Base-by-base conservation (phyloP, 805 yeast species). In the Candida schatavii region DNA sequence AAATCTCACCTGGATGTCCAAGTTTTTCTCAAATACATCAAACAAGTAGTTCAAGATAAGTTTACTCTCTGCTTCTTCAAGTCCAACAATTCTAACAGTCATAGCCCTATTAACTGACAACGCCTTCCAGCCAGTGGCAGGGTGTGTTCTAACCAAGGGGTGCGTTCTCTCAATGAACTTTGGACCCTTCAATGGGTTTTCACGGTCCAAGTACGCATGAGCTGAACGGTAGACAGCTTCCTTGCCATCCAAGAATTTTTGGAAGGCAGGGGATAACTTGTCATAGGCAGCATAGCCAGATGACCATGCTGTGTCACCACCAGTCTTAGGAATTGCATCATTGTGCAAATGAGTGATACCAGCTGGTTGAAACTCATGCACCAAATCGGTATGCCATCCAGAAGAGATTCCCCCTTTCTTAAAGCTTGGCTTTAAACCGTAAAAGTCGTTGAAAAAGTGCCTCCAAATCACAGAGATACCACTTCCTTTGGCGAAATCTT, bases 221-320 rank as follows among this genome's bases (percentile, higher is more conserved):
- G 70, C 72, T 17, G 74, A 65, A 23, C 60, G 52, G 54, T 66
- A 68, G 33, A 70, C 60, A 19, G 75, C 75, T 25, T 62, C 61
- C 49, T 69, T 59, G 1, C 77, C 77, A 39, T 68, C 70, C 46
- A 76, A 57, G 50, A 72, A 72, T 44, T 65, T 40, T 42, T 74
- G 68, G 54, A 77, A 68, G 1, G 66, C 62, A 13, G 76, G 76
- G 0, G 80, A 74, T 37, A 77, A 62, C 50, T 75, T 69, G 43
- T 73, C 76, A 49, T 76, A 77, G 3, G 78, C 76, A 25, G 70
- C 80, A 45, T 73, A 70, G 18, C 77, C 77, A 31, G 75, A 73
- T 17, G 75, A 64, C 70, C 76, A 77, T 4, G 66, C 51, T 2
- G 82, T 77, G 48, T 77, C 82, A 26, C 82, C 82, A n/a, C 78